Conservation (phyloP, 192 early-diverging fungal species). For the Blastocladiella britannica region DNA sequence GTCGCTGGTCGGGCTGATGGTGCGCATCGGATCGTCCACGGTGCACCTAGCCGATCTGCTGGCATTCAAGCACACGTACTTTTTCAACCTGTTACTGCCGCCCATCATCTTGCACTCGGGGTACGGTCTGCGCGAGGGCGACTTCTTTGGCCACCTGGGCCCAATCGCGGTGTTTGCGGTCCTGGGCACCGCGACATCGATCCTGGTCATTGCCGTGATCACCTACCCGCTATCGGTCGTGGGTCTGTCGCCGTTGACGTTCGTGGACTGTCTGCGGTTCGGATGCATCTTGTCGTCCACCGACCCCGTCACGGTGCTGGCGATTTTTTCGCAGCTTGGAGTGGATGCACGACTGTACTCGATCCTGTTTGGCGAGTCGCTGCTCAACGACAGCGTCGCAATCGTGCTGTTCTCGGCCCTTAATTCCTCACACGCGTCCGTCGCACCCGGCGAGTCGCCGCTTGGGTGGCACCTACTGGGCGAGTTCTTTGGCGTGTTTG, state of each 20-base stretch:
- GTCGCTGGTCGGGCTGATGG: conserved; percentile 37
- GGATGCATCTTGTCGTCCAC: conserved; percentile 89
- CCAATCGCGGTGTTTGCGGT: conserved; percentile 85
- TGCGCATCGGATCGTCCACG: conserved; percentile 27
- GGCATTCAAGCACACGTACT: conserved; percentile 73
- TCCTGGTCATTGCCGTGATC: conserved; percentile 62
- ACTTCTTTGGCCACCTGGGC: conserved; percentile 72
- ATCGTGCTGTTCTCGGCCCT: conserved; percentile 54
- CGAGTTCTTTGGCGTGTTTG: conserved; percentile 66
- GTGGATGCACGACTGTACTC: conserved; percentile 91
- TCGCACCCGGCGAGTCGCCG: no score
- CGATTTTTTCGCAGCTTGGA: conserved; percentile 78
- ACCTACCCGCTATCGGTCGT: conserved; percentile 46
- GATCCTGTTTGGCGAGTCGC: conserved; percentile 87
- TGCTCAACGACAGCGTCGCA: conserved; percentile 91
- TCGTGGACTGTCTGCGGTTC: conserved; percentile 84
- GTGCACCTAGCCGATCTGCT: conserved; percentile 53
- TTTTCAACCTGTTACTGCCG: conserved; percentile 90
- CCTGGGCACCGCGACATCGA: conserved; percentile 76
- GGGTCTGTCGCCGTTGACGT: conserved; percentile 47
- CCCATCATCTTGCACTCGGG: conserved; percentile 95
- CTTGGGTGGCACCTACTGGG: conserved; percentile 9
- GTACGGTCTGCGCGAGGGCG: conserved; percentile 75
- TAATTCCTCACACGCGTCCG: no score
- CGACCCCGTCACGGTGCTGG: conserved; percentile 88